These are phyloP conservation scores for Leptographium lundbergii DNA, from an alignment of 2,329 filamentous ascomycete genomes.

Conservation along the genomic window DNA sequence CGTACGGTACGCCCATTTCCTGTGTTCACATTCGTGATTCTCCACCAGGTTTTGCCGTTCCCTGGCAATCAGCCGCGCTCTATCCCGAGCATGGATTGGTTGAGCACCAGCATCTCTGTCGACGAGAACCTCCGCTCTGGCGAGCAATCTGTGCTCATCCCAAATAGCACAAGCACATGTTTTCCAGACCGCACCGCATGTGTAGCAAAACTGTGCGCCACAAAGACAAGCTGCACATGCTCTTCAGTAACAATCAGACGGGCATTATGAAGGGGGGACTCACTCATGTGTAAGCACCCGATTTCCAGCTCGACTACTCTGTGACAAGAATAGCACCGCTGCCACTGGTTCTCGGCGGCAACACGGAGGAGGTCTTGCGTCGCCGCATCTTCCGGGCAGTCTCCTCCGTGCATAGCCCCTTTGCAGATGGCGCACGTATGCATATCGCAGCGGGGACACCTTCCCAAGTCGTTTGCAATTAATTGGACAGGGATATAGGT, in stretches of 20 bases:
- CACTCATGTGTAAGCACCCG: constrained; percentile 48
- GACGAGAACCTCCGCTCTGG: constrained; percentile 21
- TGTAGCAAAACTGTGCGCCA: constrained; percentile 34
- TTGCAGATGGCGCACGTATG: constrained; percentile 42
- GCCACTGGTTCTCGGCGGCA: constrained; percentile 34
- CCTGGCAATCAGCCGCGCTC: neutral
- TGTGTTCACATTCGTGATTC: constrained; percentile 28
- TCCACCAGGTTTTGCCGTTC: constrained; percentile 14
- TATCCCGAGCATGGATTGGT: neutral
- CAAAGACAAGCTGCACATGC: constrained; percentile 30
- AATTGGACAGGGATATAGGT: constrained; percentile 26
- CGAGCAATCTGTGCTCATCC: constrained; percentile 22
- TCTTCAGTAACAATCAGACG: neutral
- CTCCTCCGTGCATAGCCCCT: constrained; percentile 24
- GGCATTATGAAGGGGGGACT: constrained; percentile 14
- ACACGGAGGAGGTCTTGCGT: constrained; percentile 26
- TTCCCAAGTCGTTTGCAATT: constrained; percentile 22
- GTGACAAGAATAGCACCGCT: constrained; percentile 33
- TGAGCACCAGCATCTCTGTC: constrained; percentile 11
- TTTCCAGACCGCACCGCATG: constrained; percentile 30
- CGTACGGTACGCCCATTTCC: constrained; percentile 20
- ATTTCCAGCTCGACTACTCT: constrained; percentile 32
- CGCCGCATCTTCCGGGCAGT: constrained; percentile 33
- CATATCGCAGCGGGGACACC: constrained; percentile 19
- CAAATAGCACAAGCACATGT: constrained; percentile 25